Percentiles rank a stretch among this genome's conserved stretches.
Conservation (phyloP, 2,329 filamentous ascomycete species). For the Neonectria coccinea region DNA sequence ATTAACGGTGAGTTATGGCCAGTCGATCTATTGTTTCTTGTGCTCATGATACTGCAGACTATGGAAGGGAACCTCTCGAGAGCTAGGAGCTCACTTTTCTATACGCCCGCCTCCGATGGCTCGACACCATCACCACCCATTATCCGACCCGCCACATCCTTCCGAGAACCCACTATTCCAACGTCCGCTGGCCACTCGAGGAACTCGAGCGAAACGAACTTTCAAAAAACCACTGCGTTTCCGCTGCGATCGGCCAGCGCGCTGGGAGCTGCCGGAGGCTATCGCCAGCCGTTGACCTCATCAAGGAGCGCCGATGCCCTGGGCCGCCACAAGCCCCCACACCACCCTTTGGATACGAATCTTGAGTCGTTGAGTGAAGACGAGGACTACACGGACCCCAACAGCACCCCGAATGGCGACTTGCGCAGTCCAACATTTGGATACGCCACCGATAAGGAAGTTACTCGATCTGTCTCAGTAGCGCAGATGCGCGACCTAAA, state of each 20-base stretch:
- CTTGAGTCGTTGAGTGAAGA: slow-evolving; percentile 68
- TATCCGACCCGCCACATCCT: slow-evolving; percentile 44
- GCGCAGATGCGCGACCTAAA: slow-evolving; percentile 79
- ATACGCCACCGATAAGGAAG: slow-evolving; percentile 57
- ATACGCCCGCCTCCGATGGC: slow-evolving; percentile 57
- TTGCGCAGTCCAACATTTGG: slow-evolving; percentile 61
- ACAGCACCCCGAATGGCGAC: slow-evolving; percentile 43
- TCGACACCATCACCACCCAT: slow-evolving; percentile 66
- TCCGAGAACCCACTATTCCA: slow-evolving; percentile 37
- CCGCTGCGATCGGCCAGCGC: slow-evolving; percentile 74
- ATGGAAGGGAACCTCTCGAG: slow-evolving; percentile 93
- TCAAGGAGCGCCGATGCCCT: slow-evolving; percentile 59
- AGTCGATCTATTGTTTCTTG: neutral
- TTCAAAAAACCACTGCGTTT: slow-evolving; percentile 50
- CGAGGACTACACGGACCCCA: slow-evolving; percentile 50
- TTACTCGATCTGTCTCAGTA: slow-evolving; percentile 77
- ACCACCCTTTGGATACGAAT: slow-evolving; percentile 55
- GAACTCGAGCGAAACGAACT: slow-evolving; percentile 49
- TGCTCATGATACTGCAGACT: slow-evolving; percentile 64
- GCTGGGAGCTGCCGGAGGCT: slow-evolving; percentile 68
- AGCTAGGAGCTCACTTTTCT: slow-evolving; percentile 75
- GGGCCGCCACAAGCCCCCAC: slow-evolving; percentile 54
- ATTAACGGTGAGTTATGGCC: slow-evolving; percentile 74
- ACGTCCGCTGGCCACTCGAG: slow-evolving; percentile 43
- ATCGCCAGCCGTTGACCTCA: slow-evolving; percentile 61